phyloP scores from a whole-genome alignment of 179 eudicot genomes.

The Camellia oleifera region DNA sequence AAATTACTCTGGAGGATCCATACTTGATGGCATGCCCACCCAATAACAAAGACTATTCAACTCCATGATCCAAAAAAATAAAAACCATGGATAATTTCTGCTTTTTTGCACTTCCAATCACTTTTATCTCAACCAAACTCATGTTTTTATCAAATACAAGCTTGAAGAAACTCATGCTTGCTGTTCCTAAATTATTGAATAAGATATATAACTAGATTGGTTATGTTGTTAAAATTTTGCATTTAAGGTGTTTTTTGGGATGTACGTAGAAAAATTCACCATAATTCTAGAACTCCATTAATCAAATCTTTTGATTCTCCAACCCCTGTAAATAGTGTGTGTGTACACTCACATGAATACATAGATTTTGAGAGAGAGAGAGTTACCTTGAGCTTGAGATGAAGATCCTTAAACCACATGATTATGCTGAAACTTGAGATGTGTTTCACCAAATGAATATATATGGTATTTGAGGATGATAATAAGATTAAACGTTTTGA shows the following conservation, averaged over 20 bases:
- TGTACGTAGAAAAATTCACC: neutral
- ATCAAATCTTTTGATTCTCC: neutral
- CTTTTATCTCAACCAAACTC: too few relatives aligned
- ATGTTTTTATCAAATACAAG: slow-evolving; percentile 11
- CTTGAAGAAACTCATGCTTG: too few relatives aligned
- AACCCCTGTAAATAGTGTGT: neutral
- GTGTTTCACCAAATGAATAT: neutral
- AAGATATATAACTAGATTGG: too few relatives aligned
- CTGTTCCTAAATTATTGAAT: too few relatives aligned
- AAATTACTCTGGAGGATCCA: too few relatives aligned
- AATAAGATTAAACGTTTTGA: neutral
- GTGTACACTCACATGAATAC: neutral
- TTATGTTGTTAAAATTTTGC: too few relatives aligned
- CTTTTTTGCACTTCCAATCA: too few relatives aligned
- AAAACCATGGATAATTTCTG: too few relatives aligned
- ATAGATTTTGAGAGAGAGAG: neutral
- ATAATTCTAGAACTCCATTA: neutral
- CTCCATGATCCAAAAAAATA: too few relatives aligned
- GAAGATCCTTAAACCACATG: slow-evolving; percentile 40
- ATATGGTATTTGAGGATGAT: neutral
- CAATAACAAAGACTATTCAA: too few relatives aligned
- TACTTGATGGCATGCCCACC: too few relatives aligned
- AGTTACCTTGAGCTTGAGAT: slow-evolving; percentile 44
- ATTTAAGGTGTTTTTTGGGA: neutral
- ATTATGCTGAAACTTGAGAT: neutral